phyloP scores from a whole-genome alignment of 2,329 filamentous ascomycete genomes.

The Hymenoscyphus fructigenus region DNA sequence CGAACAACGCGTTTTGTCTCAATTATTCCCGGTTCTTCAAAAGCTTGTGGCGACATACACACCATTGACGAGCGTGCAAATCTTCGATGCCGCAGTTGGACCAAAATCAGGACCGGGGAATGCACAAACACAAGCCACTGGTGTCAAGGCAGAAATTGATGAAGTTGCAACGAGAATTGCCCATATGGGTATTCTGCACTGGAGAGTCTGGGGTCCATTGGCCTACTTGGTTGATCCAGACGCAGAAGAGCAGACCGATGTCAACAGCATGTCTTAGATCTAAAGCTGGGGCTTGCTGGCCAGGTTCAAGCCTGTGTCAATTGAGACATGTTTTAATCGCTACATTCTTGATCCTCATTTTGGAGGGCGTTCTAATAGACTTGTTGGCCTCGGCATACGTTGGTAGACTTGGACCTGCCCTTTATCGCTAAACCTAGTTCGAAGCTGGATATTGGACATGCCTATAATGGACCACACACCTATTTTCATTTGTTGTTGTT shows the following conservation, averaged over 20 bases:
- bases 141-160: constrained; percentile 42
- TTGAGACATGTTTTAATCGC: neutral
- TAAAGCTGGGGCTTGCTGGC: neutral
- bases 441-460: constrained; percentile 2
- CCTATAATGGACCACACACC: neutral
- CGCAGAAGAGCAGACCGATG: constrained; percentile 26
- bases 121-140: constrained; percentile 6
- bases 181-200: constrained; percentile 83
- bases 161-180: constrained; percentile 76
- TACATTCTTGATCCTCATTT: neutral
- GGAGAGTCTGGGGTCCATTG: constrained; percentile 81
- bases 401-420: neutral
- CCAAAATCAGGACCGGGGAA: constrained; percentile 23
- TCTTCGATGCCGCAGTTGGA: constrained; percentile 36
- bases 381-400: constrained; percentile 1
- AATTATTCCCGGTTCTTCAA: constrained; percentile 33
- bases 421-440: neutral
- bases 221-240: constrained; percentile 55
- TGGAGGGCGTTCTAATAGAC: neutral
- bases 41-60: constrained; percentile 33
- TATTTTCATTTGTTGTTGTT: neutral
- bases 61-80: constrained; percentile 33
- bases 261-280: constrained; percentile 18
- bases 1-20: constrained; percentile 29
- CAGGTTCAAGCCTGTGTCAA: neutral